A percentile compares a stretch with the other conserved stretches of the same genome.
These are phyloP conservation scores for Elasticomyces elasticus DNA, from an alignment of 495 filamentous ascomycete species.

Conservation along the genomic window DNA sequence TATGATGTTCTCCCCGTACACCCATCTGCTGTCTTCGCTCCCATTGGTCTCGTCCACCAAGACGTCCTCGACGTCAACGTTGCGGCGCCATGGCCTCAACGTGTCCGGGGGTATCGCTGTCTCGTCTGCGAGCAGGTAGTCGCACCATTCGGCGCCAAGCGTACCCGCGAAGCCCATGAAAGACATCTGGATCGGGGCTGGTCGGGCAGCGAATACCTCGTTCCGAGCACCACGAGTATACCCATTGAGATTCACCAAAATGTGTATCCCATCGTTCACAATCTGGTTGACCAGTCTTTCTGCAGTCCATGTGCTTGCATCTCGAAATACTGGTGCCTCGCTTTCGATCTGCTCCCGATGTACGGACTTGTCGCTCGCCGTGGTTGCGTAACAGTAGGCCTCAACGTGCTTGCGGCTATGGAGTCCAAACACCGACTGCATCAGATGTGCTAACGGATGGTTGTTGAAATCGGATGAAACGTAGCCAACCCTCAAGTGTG, in stretches of 20 bases:
- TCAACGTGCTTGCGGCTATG: conserved; percentile 64
- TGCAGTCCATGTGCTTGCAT: conserved; percentile 77
- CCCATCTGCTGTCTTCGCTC: conserved; percentile 62
- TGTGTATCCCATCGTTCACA: conserved; percentile 86
- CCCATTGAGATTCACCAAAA: conserved; percentile 92
- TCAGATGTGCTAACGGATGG: conserved; percentile 89
- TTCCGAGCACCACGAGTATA: conserved; percentile 97
- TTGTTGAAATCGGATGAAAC: conserved; percentile 99
- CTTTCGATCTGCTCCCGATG: conserved; percentile 91
- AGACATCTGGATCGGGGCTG: conserved; percentile 96
- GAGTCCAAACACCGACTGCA: conserved; percentile 97
- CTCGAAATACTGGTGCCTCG: conserved; percentile 85
- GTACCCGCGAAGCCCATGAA: conserved; percentile 99
- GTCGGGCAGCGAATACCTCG: conserved; percentile 90
- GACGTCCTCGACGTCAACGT: conserved; percentile 61
- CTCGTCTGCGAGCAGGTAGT: conserved; percentile 87
- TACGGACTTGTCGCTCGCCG: conserved; percentile 77
- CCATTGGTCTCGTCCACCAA: conserved; percentile 58
- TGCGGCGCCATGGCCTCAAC: conserved; percentile 65
- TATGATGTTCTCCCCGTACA: conserved; percentile 95
- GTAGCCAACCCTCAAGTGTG: conserved; percentile 83
- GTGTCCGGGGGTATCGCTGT: conserved; percentile 78
- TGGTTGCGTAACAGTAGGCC: conserved; percentile 96
- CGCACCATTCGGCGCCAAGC: conserved; percentile 95
- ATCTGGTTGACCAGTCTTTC: conserved; percentile 85